Percentiles rank a stretch among this genome's conserved stretches.
Conservation (phyloP, 352 stramenopile species). For the Globisporangium alternatum region DNA sequence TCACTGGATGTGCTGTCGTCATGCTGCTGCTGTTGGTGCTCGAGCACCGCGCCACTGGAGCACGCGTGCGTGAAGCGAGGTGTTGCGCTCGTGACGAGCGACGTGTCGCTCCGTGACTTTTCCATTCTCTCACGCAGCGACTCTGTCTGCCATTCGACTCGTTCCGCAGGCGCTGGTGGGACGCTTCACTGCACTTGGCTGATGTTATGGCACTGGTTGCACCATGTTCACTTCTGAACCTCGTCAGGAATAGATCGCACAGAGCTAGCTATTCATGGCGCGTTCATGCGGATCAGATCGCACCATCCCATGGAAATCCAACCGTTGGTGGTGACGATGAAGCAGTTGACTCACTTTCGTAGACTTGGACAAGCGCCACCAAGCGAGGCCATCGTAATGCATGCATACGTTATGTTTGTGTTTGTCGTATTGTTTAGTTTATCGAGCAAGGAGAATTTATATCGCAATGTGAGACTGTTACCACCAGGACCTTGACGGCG, state of each 20-base stretch:
- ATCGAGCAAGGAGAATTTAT: background rate
- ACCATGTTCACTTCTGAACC: background rate
- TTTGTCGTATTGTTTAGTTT: constrained; percentile 2
- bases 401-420: background rate
- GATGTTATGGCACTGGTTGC: too few relatives aligned
- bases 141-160: background rate
- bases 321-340: background rate
- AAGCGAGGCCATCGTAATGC: too few relatives aligned
- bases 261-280: background rate
- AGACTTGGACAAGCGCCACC: too few relatives aligned
- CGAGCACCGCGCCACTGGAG: background rate
- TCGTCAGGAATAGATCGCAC: background rate
- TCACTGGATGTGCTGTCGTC: background rate
- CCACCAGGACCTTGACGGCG: background rate
- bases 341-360: too few relatives aligned
- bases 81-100: background rate
- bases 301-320: background rate
- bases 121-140: background rate
- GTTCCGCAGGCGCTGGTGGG: too few relatives aligned
- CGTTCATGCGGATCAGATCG: background rate
- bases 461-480: background rate
- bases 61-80: background rate
- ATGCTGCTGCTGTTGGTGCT: background rate
- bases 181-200: too few relatives aligned
- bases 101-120: constrained; percentile 3